A percentile compares a stretch with the other conserved stretches of the same genome.
phyloP scores from a whole-genome alignment of 768 basidiomycete species.

The Holtermannia corniformis region DNA sequence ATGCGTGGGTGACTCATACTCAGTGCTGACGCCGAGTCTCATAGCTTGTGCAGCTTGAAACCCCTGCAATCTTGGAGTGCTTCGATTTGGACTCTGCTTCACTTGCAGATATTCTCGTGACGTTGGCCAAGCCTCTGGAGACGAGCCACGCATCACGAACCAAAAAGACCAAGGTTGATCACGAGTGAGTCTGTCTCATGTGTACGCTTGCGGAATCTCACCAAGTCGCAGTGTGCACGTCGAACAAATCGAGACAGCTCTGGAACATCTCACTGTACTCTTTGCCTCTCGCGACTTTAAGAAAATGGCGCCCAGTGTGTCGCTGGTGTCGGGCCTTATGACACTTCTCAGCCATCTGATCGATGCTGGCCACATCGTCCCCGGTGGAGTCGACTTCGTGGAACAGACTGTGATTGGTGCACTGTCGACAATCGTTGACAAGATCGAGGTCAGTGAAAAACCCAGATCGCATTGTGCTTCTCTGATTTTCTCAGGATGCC shows the following conservation, averaged over 20 bases:
- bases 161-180: slow-evolving; percentile 54
- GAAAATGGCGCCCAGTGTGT: slow-evolving; percentile 57
- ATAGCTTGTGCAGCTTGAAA: slow-evolving; percentile 9
- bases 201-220: slow-evolving; percentile 2
- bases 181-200: slow-evolving; percentile 5
- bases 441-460: slow-evolving; percentile 44
- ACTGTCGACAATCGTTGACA: slow-evolving; percentile 42
- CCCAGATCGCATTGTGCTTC: not conserved
- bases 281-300: slow-evolving; percentile 63
- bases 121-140: slow-evolving; percentile 20
- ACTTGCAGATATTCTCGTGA: slow-evolving; percentile 11
- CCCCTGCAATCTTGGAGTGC: slow-evolving; percentile 5
- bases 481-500: slow-evolving; percentile 34
- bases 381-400: slow-evolving; percentile 55
- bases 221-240: slow-evolving; percentile 1
- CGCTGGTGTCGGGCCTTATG: slow-evolving; percentile 61
- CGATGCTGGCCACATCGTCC: slow-evolving; percentile 51
- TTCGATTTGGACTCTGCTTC: slow-evolving; percentile 11
- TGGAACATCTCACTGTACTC: slow-evolving; percentile 30
- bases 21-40: too few relatives aligned
- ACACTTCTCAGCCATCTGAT: slow-evolving; percentile 61
- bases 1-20: too few relatives aligned
- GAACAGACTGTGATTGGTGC: slow-evolving; percentile 79
- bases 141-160: slow-evolving; percentile 17
- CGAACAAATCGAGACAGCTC: slow-evolving; percentile 8